These are phyloP conservation scores for Hypoxylon rubiginosum DNA, from an alignment of 2,329 filamentous ascomycete species.

Conservation along the genomic window DNA sequence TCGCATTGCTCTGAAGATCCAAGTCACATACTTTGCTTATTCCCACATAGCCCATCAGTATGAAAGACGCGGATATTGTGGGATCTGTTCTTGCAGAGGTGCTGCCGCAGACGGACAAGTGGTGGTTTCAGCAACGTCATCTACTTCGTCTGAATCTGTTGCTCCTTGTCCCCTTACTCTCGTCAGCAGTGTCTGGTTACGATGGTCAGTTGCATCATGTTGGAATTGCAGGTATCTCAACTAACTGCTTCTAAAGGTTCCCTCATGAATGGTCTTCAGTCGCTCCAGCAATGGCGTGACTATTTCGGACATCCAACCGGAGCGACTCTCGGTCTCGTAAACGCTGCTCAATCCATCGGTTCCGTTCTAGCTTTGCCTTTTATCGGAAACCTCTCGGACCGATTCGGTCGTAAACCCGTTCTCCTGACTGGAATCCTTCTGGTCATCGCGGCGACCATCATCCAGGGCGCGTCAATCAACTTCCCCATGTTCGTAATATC, in stretches of 20 bases:
- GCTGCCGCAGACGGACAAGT: not conserved
- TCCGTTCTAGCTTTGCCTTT: not conserved
- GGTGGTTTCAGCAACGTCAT: not conserved
- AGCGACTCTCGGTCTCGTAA: not conserved
- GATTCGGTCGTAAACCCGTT: not conserved
- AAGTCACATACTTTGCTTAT: not conserved
- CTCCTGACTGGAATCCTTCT: not conserved
- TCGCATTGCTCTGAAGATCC: not conserved
- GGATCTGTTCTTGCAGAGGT: not conserved
- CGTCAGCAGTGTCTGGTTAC: not conserved
- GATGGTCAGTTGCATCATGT: not conserved
- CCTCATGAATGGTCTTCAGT: not conserved
- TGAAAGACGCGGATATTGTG: not conserved
- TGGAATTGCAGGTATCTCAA: not conserved
- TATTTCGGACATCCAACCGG: not conserved
- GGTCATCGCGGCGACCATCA: slow-evolving; percentile 53
- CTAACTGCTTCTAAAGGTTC: not conserved
- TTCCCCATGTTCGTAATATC: slow-evolving; percentile 54
- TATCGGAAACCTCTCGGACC: not conserved
- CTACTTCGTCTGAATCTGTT: not conserved
- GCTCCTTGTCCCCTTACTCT: not conserved
- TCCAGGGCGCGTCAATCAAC: slow-evolving; percentile 56
- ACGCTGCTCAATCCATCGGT: not conserved
- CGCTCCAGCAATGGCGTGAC: not conserved
- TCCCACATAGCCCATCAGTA: not conserved